Evolutionary conservation across 768 basidiomycete genomes (phyloP).

Genomic region (Boletus huronensis): DNA sequence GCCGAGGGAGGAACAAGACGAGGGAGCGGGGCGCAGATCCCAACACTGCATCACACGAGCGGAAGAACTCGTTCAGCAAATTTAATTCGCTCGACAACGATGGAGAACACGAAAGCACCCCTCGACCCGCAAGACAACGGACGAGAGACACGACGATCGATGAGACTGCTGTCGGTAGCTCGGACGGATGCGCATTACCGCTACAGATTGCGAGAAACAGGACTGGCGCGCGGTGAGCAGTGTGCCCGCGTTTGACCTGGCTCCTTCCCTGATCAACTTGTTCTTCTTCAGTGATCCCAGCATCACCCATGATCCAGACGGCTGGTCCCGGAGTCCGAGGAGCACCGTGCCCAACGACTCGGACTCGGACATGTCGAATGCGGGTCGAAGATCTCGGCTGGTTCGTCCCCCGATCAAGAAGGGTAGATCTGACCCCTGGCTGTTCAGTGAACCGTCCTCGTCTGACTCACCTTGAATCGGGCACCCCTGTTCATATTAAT

Average conservation of each 20-base stretch:
- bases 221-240: conserved; percentile 12
- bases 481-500: no score
- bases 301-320: neutral
- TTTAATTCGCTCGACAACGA: conserved; percentile 4
- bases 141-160: neutral
- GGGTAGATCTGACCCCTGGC: conserved; percentile 3
- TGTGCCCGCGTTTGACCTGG: neutral
- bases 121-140: conserved; percentile 18
- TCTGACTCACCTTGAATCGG: conserved; percentile 3
- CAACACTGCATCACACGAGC: neutral
- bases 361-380: conserved; percentile 23
- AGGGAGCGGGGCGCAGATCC: neutral
- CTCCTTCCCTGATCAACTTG: neutral
- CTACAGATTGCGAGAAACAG: conserved; percentile 19
- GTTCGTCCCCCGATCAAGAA: neutral
- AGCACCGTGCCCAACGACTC: neutral
- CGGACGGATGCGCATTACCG: conserved; percentile 6
- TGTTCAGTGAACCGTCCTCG: conserved; percentile 9
- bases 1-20: neutral
- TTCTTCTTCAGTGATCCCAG: neutral
- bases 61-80: neutral
- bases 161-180: neutral
- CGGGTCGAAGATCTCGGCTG: conserved; percentile 9
- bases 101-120: conserved; percentile 21
- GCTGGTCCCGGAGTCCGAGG: conserved; percentile 14